Evolutionary conservation across 116 monocot species (phyloP), one percentile per base, ranked within the genome.

Genomic region (Dioscorea cayenensis): DNA sequence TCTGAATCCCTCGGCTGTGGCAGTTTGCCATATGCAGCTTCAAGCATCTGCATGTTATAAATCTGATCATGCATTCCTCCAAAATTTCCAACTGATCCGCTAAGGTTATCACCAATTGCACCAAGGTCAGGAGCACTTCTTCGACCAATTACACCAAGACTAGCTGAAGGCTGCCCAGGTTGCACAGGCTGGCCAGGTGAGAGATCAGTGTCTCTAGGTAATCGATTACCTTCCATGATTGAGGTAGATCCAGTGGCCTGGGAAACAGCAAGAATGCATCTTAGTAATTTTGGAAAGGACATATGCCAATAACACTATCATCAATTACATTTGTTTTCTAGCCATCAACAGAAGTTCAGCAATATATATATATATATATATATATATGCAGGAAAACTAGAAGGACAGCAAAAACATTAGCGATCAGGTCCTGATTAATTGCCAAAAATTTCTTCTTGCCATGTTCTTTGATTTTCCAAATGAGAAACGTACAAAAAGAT

Each of bases 1-100:
- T 99, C 91, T 0, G 99, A 99, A 68, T 99, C 99, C 72, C 79
- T 91, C 16, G 94, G 83, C 51, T 91, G 91, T 38, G 99, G 99
- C 82, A 94, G 94, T 64, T 84, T 99, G 72, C 72, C 63, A 69
- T 69, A 87, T 49, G 94, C 94, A 75, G 99, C 79, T 37, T 99
- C 94, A 75, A 99, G 87, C 88, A 99, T 89, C 85, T 99, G 99
- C 73, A 91, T 59, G 65, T 91, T 91, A 58, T 94, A 87, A 14
- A 74, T 67, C 32, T 87, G 84, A 78, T 94, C 99, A 81, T 83
- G 86, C 81, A 83, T 36, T 20, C 73, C 83, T 25, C 82, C 76
- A 62, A 76, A 71, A 71, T 70, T 94, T 19, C 72, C 89, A 77
- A 70, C 64, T 60, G 78, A 67, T 19, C 78, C 84, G 68, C 75